Percentiles rank a stretch among this genome's conserved stretches.
Evolutionary conservation across 78 protist species (phyloP).

Genomic region (Anaeramoeba flamelloides): DNA sequence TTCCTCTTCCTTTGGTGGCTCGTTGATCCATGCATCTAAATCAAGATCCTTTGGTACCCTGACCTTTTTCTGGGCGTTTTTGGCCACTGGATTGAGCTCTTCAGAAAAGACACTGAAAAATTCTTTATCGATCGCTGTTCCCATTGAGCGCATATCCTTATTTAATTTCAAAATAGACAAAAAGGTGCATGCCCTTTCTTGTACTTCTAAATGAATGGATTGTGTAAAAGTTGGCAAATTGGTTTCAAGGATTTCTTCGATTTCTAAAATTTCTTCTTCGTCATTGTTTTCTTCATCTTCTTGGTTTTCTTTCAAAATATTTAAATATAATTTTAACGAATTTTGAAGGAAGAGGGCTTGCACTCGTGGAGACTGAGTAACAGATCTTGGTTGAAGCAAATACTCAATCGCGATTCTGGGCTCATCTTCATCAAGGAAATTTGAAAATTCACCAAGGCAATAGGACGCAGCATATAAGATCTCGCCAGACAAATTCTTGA

Average conservation of each 20-base stretch:
- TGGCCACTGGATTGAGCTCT: background rate
- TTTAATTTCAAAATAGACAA: background rate
- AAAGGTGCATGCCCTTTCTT: background rate
- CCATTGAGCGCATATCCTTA: background rate
- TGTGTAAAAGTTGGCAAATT: background rate
- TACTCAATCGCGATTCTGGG: background rate
- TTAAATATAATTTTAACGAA: background rate
- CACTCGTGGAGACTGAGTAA: background rate
- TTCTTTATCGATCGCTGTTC: background rate
- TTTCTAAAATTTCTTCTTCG: too few species aligned
- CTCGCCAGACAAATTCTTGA: background rate
- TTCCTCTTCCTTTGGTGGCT: background rate
- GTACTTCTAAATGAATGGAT: background rate
- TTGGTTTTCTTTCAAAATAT: background rate
- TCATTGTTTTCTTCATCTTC: background rate
- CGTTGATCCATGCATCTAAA: background rate
- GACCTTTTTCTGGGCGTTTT: background rate
- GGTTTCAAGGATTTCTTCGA: background rate
- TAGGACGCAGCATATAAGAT: background rate
- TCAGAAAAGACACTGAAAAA: background rate
- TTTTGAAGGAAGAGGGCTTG: background rate
- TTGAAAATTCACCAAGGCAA: background rate
- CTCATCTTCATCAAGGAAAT: background rate
- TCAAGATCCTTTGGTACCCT: background rate
- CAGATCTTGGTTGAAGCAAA: background rate